Base-by-base conservation (phyloP, 768 basidiomycete genomes). In the Suillus hirtellus region DNA sequence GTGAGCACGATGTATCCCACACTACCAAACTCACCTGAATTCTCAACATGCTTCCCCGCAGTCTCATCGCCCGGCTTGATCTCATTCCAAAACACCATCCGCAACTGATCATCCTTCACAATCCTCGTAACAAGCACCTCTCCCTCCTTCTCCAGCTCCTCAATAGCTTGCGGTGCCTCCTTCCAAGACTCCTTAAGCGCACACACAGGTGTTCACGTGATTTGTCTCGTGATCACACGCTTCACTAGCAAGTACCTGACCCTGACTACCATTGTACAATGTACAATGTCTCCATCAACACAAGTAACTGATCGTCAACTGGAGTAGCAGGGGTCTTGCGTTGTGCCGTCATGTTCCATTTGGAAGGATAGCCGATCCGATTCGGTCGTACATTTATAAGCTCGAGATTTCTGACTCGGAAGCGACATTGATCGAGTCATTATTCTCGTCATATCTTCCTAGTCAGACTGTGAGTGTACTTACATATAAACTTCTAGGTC, bases 1-100 rank as follows among this genome's bases (percentile, higher is more conserved):
- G 46, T 66, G 7, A 70, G 64, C 38, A 60, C 27, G 14, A 24
- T 15, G n/a, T 24, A 24, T 34, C 37, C 34, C 1, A 47, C 19
- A 54, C 34, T 27, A 24, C 7, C 7, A 11, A 40, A 71, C 82
- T 60, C 62, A 89, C 94, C 93, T 81, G n/a, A n/a, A n/a, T 93
- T 86, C 76, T 95, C 93, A 4, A 95, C 86, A n/a, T 76, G 75
- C 66, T 82, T 82, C 3, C 89, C 89, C 4, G 88, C 92, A 58
- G 77, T 81, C 50, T 91, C 88, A 66, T 90, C 89, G 31, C 80
- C 86, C 1, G 89, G 86, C 70, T 91, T 90, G 64, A 94, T 84
- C 74, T 95, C 93, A 66, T 95, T 95, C 88, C 89, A 95, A 69
- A 93, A 94, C 1, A 93, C 93, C 86, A 91, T 89, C 59, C 88